Conservation (phyloP, 257 asterid species). For the Solanum lycopersicoides region DNA sequence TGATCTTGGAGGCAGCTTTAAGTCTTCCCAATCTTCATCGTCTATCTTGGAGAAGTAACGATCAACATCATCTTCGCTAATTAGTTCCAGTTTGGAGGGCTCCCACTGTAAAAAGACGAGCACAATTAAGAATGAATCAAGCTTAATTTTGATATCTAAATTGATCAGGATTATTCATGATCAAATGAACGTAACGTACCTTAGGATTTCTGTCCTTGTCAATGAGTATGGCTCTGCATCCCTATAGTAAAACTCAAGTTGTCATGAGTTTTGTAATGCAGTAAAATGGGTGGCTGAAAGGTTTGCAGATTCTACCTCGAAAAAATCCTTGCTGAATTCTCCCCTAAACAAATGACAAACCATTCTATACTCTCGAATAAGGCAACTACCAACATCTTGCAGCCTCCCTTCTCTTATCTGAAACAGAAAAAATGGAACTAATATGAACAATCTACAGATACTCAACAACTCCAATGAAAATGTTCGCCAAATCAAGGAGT, state of each 20-base stretch:
- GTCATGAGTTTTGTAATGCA: neutral
- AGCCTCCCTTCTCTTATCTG: constrained; percentile 13
- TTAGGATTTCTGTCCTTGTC: constrained; percentile 70
- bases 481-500: neutral
- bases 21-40: neutral
- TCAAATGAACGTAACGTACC: constrained; percentile 16
- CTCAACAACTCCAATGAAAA: neutral
- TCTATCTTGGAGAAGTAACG: constrained; percentile 41
- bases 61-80: constrained; percentile 39
- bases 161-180: neutral
- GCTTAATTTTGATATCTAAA: neutral
- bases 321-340: constrained; percentile 9
- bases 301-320: neutral
- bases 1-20: too few relatives aligned
- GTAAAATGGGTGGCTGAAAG: neutral
- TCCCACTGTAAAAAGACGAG: neutral
- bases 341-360: neutral
- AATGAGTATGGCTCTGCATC: constrained; percentile 35
- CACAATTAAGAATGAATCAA: neutral
- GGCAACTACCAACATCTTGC: constrained; percentile 7
- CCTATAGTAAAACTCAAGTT: neutral
- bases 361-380: neutral
- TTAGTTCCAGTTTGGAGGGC: constrained; percentile 41
- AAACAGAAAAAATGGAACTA: neutral
- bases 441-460: neutral